Base-by-base conservation (phyloP, 2,329 filamentous ascomycete genomes). In the Neopestalotiopsis sp. region DNA sequence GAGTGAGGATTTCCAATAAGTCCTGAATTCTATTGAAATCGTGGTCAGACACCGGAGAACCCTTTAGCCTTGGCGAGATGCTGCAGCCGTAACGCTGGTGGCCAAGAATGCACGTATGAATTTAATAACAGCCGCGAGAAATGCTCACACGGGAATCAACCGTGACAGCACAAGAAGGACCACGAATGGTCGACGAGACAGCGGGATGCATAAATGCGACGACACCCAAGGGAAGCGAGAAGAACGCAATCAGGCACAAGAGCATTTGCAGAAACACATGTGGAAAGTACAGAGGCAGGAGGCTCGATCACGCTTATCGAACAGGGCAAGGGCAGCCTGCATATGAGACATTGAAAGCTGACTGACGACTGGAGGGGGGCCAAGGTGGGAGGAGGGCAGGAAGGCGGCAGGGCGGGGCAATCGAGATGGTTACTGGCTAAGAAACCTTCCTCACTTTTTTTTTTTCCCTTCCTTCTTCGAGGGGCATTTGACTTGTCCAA, bases 331-430 rank as follows among this genome's bases (percentile, higher is more conserved):
- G 17, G 45, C 45, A 6, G 34, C 34, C 34, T 38, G 34, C 34
- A 38, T 38, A 59, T 59, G 30, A 30, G 59, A 30, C 32, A 40
- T 14, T 14, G 3, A 20, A 24, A 28, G 24, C 57, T 59, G 57
- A 20, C 34, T 28, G 24, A 28, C 24, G 24, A 28, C 24, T 28
- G 24, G 24, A 28, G 24, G 24, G 24, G 24, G 24, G 24, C 24
- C 24, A 13, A 20, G 59, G 24, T 17, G n/a, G 28, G 59, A 62
- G 34, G 10, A 30, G 13, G 34, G 14, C 4, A 40, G 34, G 59
- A 40, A 61, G n/a, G 45, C n/a, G 45, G 45, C 45, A 52, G 45
- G 45, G 59, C 59, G 59, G 59, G 59, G 59, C 59, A 34, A 42
- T n/a, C 17, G 20, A 20, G 45, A 9, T 62, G 34, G 17, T 34